These are phyloP conservation scores for Saraca asoca DNA, from an alignment of 331 rosid species.

Conservation along the genomic window DNA sequence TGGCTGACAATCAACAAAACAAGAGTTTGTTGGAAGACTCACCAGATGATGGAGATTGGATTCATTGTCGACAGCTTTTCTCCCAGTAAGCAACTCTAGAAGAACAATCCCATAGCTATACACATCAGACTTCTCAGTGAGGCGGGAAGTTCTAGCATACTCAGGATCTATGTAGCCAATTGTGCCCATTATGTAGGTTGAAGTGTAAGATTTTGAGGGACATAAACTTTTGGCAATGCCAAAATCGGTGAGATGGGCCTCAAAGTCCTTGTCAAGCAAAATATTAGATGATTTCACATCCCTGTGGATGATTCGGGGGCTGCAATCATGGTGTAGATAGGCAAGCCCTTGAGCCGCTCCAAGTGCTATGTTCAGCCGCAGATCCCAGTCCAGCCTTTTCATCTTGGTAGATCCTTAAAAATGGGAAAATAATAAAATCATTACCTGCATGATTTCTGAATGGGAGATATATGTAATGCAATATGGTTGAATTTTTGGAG, in stretches of 20 bases:
- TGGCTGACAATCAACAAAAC: no score
- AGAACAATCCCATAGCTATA: conserved; percentile 93
- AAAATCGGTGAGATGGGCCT: conserved; percentile 92
- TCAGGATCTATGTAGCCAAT: conserved; percentile 98
- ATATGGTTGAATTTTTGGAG: background rate
- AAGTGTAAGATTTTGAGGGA: conserved; percentile 75
- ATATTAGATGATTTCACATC: conserved; percentile 94
- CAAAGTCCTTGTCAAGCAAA: conserved; percentile 83
- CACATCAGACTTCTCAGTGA: conserved; percentile 94
- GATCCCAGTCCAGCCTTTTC: conserved; percentile 80
- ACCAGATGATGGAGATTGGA: conserved; percentile 95
- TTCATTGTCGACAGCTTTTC: conserved; percentile 94
- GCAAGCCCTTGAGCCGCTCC: conserved; percentile 98
- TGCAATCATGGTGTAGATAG: conserved; percentile 93
- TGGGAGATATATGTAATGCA: background rate
- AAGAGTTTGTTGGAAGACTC: conserved; percentile 20
- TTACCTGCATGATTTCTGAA: background rate
- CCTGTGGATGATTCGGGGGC: conserved; percentile 96
- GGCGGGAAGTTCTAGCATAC: conserved; percentile 95
- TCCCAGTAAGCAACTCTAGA: conserved; percentile 91
- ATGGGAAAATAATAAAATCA: background rate
- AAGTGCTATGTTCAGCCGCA: conserved; percentile 80
- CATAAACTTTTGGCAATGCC: conserved; percentile 93
- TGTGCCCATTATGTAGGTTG: conserved; percentile 93
- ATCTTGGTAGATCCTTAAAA: conserved; percentile 64